Evolutionary conservation across 2,329 filamentous ascomycete genomes (phyloP).

Genomic region (Xylariaceae sp.): DNA sequence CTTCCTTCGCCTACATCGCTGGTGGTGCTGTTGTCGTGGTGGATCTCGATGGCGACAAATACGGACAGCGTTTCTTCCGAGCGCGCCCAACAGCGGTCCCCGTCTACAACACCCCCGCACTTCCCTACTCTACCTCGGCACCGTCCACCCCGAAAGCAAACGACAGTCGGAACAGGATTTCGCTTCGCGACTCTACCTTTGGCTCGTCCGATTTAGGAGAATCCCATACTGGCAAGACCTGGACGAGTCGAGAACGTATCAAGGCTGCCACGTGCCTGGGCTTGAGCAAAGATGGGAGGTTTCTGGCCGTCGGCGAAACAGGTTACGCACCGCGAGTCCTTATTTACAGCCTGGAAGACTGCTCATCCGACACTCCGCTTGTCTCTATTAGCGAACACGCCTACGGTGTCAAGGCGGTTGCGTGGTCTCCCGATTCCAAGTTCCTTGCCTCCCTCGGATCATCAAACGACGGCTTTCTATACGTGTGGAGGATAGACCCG

Average conservation of each 20-base stretch:
- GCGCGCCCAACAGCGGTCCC: constrained; percentile 75
- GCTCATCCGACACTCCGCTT: constrained; percentile 73
- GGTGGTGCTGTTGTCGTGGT: constrained; percentile 91
- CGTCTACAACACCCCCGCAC: constrained; percentile 51
- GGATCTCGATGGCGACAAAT: constrained; percentile 63
- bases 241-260: constrained; percentile 85
- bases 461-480: constrained; percentile 88
- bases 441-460: constrained; percentile 85
- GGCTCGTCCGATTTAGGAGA: constrained; percentile 54
- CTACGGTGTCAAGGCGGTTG: constrained; percentile 80
- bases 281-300: constrained; percentile 79
- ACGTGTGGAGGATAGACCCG: constrained; percentile 82
- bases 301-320: constrained; percentile 88
- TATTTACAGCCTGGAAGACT: constrained; percentile 79
- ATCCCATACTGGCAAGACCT: constrained; percentile 61
- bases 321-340: constrained; percentile 89
- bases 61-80: constrained; percentile 81
- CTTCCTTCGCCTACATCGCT: constrained; percentile 83
- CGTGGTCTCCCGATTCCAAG: constrained; percentile 81
- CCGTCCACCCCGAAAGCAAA: constrained; percentile 56
- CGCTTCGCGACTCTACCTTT: constrained; percentile 46
- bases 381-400: constrained; percentile 84
- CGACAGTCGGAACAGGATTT: constrained; percentile 55
- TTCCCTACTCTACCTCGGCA: constrained; percentile 44
- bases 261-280: constrained; percentile 91